A percentile compares a stretch with the other conserved stretches of the same genome.
Evolutionary conservation across 2,329 filamentous ascomycete genomes (phyloP).

Genomic region (Colletotrichum limetticola): DNA sequence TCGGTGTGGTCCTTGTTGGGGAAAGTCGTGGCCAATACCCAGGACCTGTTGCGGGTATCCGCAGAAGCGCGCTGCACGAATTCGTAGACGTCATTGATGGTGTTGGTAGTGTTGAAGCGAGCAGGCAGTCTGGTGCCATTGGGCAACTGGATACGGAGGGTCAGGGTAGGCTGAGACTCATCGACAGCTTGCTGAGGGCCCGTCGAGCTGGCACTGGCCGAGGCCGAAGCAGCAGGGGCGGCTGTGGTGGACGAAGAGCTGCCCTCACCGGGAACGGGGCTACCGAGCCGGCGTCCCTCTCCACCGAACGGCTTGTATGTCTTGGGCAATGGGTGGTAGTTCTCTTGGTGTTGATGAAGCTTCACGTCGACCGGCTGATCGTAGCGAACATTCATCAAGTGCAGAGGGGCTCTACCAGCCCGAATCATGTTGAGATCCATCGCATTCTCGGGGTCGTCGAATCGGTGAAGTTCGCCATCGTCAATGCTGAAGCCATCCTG

Average conservation of each 20-base stretch:
- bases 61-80: slow-evolving; percentile 76
- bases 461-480: slow-evolving; percentile 80
- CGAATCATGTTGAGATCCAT: slow-evolving; percentile 80
- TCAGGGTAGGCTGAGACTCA: slow-evolving; percentile 73
- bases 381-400: slow-evolving; percentile 80
- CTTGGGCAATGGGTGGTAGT: slow-evolving; percentile 78
- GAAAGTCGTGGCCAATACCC: slow-evolving; percentile 85
- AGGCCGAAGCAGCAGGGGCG: slow-evolving; percentile 39
- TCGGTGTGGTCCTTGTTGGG: slow-evolving; percentile 84
- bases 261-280: slow-evolving; percentile 74
- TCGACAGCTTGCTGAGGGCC: slow-evolving; percentile 58
- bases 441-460: slow-evolving; percentile 81
- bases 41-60: slow-evolving; percentile 66
- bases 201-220: slow-evolving; percentile 42
- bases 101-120: slow-evolving; percentile 84
- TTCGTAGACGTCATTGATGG: slow-evolving; percentile 79
- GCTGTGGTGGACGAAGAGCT: slow-evolving; percentile 27
- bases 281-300: slow-evolving; percentile 78
- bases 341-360: slow-evolving; percentile 79
- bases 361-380: slow-evolving; percentile 84
- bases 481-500: slow-evolving; percentile 87
- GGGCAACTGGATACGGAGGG: slow-evolving; percentile 80
- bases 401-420: slow-evolving; percentile 78
- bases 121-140: slow-evolving; percentile 82
- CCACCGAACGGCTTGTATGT: slow-evolving; percentile 82